Base-by-base conservation (phyloP, 371 early-diverging fungal species). In the Parasitella parasitica region DNA sequence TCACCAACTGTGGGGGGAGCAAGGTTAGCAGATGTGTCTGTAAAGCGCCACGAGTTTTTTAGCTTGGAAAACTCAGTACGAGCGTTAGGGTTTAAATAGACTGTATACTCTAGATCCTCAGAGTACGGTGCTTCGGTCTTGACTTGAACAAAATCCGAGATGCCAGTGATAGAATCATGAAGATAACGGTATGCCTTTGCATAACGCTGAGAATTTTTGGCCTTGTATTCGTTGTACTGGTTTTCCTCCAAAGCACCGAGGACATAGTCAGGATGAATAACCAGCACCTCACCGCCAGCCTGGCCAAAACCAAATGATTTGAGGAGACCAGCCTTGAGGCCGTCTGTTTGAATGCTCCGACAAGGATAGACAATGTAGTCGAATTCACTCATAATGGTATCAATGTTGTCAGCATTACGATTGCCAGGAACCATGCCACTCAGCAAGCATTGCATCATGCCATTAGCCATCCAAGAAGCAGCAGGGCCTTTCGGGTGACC, bases 221-320 rank as follows among this genome's bases (percentile, higher is more conserved):
- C 73, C 67, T 72, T 76, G 84, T 97, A 97, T 7, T 67, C 73
- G 38, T 85, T 78, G 69, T 92, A 95, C 66, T 88, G 89, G 49
- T 71, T 67, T 58, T 88, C 86, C 58, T 88, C 86, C 15, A 97
- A 75, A 38, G 93, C 87, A 56, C 86, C 94, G 50, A 95, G 77
- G 41, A 96, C 83, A 70, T 94, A 96, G 71, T 96, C 94, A 9
- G 97, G 92, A 80, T 97, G 97, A 54, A 97, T 82, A 49, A 97
- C 77, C 26, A 97, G 81, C 15, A 93, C 81, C 72, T 97, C 97
- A 67, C 91, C 97, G 67, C 97, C 97, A 57, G 94, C 97, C 75
- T 97, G 97, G 54, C 97, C 97, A 77, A 97, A 97, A 49, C 97
- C 97, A 78, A 97, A 97, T 38, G 91, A 90, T 82, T 96, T 97